phyloP scores from a whole-genome alignment of 169 alveolate genomes.

The Theileria equi region DNA sequence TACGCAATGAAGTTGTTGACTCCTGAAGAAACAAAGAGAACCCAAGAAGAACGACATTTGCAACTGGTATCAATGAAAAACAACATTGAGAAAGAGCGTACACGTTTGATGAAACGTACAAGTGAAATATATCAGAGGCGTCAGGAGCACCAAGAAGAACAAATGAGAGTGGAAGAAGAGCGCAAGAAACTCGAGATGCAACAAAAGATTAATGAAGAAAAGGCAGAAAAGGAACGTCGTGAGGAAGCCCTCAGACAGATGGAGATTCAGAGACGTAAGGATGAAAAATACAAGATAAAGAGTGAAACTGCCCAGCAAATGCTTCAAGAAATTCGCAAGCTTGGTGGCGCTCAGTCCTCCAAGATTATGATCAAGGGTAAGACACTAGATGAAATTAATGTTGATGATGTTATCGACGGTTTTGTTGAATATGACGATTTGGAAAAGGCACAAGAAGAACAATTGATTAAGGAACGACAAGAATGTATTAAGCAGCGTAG shows the following conservation, averaged over 20 bases:
- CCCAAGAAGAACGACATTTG: slow-evolving; percentile 37
- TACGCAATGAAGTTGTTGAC: slow-evolving; percentile 50
- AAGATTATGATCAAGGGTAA: slow-evolving; percentile 82
- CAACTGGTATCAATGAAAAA: slow-evolving; percentile 51
- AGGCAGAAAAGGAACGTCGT: slow-evolving; percentile 72
- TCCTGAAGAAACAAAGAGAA: slow-evolving; percentile 18
- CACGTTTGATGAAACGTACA: slow-evolving; percentile 44
- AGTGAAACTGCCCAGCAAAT: slow-evolving; percentile 76
- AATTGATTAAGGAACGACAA: slow-evolving; percentile 75
- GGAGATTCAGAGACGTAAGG: slow-evolving; percentile 80
- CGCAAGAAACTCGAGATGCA: slow-evolving; percentile 57
- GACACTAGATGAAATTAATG: slow-evolving; percentile 80
- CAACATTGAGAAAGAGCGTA: slow-evolving; percentile 58
- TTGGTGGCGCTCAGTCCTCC: slow-evolving; percentile 70
- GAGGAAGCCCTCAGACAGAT: slow-evolving; percentile 79
- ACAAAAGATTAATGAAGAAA: slow-evolving; percentile 72
- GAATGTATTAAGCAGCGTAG: slow-evolving; percentile 78
- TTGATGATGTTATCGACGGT: slow-evolving; percentile 84
- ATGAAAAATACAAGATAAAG: slow-evolving; percentile 80
- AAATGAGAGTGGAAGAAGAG: slow-evolving; percentile 63
- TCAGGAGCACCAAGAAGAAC: slow-evolving; percentile 64
- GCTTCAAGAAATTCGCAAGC: slow-evolving; percentile 71
- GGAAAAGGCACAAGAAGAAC: slow-evolving; percentile 82
- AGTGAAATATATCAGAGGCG: slow-evolving; percentile 64
- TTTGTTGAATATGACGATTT: slow-evolving; percentile 83